Evolutionary conservation across 768 basidiomycete species (phyloP), one percentile per base, ranked within the genome.

Genomic region (Rhodotorula toruloides): DNA sequence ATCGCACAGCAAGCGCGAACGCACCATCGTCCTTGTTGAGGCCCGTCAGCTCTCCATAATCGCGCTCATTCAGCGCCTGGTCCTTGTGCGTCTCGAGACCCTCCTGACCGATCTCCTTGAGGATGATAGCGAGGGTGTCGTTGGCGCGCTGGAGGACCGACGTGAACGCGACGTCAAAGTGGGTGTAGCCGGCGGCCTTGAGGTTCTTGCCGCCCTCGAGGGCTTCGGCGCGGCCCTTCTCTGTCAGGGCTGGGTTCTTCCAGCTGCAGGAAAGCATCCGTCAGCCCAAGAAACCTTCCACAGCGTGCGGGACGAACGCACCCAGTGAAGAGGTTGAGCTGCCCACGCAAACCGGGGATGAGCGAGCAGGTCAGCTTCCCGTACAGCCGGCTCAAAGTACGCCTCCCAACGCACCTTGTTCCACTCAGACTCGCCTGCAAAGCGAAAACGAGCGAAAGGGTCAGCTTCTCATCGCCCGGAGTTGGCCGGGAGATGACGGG

Each of bases 91-190:
- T 70, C 58, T 59, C 52, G 40, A 74, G 63, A 27, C 49, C 70
- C 53, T 63, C 58, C 64, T 73, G 70, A 8, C 63, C 70, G n/a
- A 73, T 73, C 70, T 74, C 74, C 61, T 73, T 70, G 61, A 73
- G 72, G 68, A 74, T 74, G 72, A 74, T 74, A n/a, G 44, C 68
- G 55, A 73, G 66, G 21, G 74, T 74, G 52, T 71, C 43, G 70
- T 74, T 73, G 42, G 74, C 74, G 39, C 74, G 67, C 54, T 63
- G 61, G 37, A 74, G 70, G 62, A 62, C 74, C 32, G 74, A 74
- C 31, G 74, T 70, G 67, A 59, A 74, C 42, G 74, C 74, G 27
- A 74, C 61, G 57, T 74, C 71, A 47, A 64, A 74, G 27, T 70
- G 27, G 43, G 62, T 64, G 55, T 52, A 58, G 21, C 71, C 70